Conservation (phyloP, 2,329 filamentous ascomycete genomes). For the Neoascochyta sp. region DNA sequence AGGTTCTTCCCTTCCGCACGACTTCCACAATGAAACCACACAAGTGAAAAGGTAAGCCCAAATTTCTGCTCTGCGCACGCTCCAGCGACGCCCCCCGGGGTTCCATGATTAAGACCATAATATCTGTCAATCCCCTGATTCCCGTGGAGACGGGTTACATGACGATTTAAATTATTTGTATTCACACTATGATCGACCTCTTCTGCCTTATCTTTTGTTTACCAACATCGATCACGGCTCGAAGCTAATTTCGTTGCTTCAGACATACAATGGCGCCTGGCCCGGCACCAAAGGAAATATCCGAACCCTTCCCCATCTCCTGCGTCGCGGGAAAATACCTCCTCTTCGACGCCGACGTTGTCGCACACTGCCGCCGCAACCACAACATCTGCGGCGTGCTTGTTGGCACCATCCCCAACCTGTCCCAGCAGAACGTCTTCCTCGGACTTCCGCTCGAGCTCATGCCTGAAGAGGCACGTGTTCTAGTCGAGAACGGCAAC, state of each 20-base stretch:
- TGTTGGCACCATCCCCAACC: constrained; percentile 83
- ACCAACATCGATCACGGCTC: constrained; percentile 18
- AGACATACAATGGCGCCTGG: constrained; percentile 31
- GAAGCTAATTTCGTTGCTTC: too few species aligned
- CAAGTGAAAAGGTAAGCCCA: constrained; percentile 37
- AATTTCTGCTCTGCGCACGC: constrained; percentile 4
- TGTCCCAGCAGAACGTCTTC: constrained; percentile 93
- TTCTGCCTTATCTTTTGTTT: constrained; percentile 7
- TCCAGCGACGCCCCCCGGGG: constrained; percentile 5
- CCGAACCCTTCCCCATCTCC: constrained; percentile 71
- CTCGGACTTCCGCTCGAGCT: constrained; percentile 83
- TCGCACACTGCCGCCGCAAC: constrained; percentile 71
- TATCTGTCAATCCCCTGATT: constrained; percentile 86
- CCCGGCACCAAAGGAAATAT: constrained; percentile 28
- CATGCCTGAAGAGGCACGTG: constrained; percentile 81
- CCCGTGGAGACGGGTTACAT: constrained; percentile 45
- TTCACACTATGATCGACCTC: constrained; percentile 40
- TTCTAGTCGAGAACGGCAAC: constrained; percentile 72
- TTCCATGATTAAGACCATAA: constrained; percentile 62
- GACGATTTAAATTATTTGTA: constrained; percentile 46
- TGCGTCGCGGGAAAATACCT: constrained; percentile 77
- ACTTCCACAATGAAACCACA: constrained; percentile 33
- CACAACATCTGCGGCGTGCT: constrained; percentile 84
- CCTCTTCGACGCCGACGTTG: constrained; percentile 80
- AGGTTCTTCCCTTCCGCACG: constrained; percentile 10